These are phyloP conservation scores for Lipomyces yamadae DNA, from an alignment of 805 yeast genomes.

Conservation along the genomic window DNA sequence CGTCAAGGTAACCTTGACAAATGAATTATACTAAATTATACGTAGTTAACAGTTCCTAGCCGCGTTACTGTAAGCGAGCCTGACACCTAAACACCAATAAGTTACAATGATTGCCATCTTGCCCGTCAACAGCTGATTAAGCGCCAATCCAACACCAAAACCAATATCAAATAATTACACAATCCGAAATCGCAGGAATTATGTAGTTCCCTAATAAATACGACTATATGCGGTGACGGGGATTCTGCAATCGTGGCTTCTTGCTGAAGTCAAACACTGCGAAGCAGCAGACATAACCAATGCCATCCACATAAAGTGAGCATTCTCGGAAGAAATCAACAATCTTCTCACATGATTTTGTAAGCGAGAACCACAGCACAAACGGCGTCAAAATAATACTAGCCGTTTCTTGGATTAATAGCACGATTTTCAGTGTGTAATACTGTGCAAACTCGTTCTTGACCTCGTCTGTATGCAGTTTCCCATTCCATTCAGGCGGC, in stretches of 20 bases:
- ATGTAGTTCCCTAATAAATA: neutral
- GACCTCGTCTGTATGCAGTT: slow-evolving; percentile 79
- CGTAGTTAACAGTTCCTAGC: neutral
- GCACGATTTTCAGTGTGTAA: slow-evolving; percentile 72
- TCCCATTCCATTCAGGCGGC: slow-evolving; percentile 86
- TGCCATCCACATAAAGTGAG: slow-evolving; percentile 88
- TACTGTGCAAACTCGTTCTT: slow-evolving; percentile 79
- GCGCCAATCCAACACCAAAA: neutral
- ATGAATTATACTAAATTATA: neutral
- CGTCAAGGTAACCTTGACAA: neutral
- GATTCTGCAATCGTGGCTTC: slow-evolving; percentile 17
- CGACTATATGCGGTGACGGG: neutral
- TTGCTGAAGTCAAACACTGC: slow-evolving; percentile 88
- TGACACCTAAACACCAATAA: neutral
- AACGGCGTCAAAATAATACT: slow-evolving; percentile 87
- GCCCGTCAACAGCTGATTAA: neutral
- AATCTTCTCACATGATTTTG: slow-evolving; percentile 71
- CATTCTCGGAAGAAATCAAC: slow-evolving; percentile 90
- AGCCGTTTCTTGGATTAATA: slow-evolving; percentile 75
- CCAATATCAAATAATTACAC: neutral
- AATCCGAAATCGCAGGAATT: neutral
- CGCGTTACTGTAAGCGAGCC: neutral
- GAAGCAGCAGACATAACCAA: slow-evolving; percentile 92
- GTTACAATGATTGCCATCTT: neutral
- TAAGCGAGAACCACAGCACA: slow-evolving; percentile 82